Base-by-base conservation (phyloP, 768 basidiomycete species). In the Russula ochroleuca region DNA sequence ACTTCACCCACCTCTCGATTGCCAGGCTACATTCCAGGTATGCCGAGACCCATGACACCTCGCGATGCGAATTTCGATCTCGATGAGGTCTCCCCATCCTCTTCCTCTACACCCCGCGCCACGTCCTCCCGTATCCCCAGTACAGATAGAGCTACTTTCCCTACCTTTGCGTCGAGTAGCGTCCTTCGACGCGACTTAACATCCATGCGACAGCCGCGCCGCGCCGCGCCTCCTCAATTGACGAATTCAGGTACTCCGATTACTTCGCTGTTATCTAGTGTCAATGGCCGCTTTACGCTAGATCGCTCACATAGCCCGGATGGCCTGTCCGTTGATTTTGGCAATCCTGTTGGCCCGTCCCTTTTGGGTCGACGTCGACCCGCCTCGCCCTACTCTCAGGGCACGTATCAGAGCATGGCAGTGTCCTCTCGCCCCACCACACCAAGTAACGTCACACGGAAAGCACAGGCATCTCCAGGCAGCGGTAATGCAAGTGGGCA, bases 11-110 rank as follows among this genome's bases (percentile, higher is more conserved):
- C 0, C 79, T n/a, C 81, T 48, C 79, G 83, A 45, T 71, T 90
- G 23, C 91, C 91, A 59, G 92, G 92, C 15, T 94, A 94, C 74
- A 85, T 92, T 61, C 92, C 92, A 25, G 92, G 92, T 13, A 94
- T 94, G 92, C 88, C 89, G 25, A 79, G 92, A 47, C 92, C 92
- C 19, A 92, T 93, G 88, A 93, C 92, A 7, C 92, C 92, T n/a
- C 86, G 85, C 61, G 88, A 90, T 67, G 69, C 76, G 7, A 76
- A 81, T 37, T 77, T 78, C 61, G 92, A 92, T 52, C 71, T 80
- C 33, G 90, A 92, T 59, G 88, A 91, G 63, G 82, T 84, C 49
- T 85, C 85, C 11, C 86, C 84, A 62, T 88, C 87, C 0, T 85
- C 86, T 52, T 80, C 81, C 40, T 77, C 78, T 25, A 94, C 91